Conservation (phyloP, 805 yeast genomes). For the Saccharomycopsis guyanensis region DNA sequence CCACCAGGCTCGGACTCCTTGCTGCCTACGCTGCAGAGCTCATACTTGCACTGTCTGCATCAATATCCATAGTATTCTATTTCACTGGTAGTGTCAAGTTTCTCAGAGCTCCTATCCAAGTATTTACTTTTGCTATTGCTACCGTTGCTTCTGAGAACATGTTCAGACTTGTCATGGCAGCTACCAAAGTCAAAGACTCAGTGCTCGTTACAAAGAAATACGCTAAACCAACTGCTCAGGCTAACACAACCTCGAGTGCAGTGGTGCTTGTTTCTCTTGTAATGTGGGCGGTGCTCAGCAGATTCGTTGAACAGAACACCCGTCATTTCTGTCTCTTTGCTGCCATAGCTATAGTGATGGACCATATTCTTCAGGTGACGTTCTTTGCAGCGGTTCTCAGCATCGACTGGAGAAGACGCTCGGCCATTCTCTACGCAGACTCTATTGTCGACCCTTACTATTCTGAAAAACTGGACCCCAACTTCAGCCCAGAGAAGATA, state of each 20-base stretch:
- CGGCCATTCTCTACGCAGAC: too few relatives aligned
- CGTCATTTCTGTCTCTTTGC: constrained; percentile 40
- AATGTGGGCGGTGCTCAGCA: constrained; percentile 25
- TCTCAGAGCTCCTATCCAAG: constrained; percentile 34
- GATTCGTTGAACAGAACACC: constrained; percentile 29
- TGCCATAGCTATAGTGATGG: constrained; percentile 42
- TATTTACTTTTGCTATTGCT: constrained; percentile 35
- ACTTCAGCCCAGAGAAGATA: too few relatives aligned
- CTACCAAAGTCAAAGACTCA: constrained; percentile 27
- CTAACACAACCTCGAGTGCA: constrained; percentile 33
- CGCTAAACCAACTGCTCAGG: constrained; percentile 30
- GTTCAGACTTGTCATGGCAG: constrained; percentile 36
- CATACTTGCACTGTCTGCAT: too few relatives aligned
- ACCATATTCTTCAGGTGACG: constrained; percentile 54
- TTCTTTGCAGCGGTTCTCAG: constrained; percentile 58
- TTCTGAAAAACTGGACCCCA: too few relatives aligned
- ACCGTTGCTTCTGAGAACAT: constrained; percentile 41
- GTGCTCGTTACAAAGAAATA: constrained; percentile 37
- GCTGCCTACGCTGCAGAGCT: constrained; percentile 37
- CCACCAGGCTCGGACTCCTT: constrained; percentile 36
- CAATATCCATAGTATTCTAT: too few relatives aligned
- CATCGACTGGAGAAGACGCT: constrained; percentile 41
- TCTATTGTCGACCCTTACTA: too few relatives aligned
- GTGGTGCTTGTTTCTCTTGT: constrained; percentile 28
- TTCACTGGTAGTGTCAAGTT: too few relatives aligned